Evolutionary conservation across 306 rosid species (phyloP).

Genomic region (Trifolium dubium): DNA sequence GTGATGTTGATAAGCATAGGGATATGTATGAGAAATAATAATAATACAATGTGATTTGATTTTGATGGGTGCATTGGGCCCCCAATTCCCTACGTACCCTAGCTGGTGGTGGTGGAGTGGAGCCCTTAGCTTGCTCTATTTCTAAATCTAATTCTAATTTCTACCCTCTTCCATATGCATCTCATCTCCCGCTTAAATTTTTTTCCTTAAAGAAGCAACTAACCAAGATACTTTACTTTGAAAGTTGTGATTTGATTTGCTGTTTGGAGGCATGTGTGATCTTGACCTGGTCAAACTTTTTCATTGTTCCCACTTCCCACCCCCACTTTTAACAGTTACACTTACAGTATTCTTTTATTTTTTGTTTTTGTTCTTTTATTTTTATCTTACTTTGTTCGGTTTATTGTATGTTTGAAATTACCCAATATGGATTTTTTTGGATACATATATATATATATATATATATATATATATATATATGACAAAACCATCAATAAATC

Average conservation of each 20-base stretch:
- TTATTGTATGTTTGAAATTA: too few species aligned
- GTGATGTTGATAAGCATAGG: not conserved
- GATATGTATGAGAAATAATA: slow-evolving; percentile 8
- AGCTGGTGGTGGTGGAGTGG: slow-evolving; percentile 1
- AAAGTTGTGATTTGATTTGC: slow-evolving; percentile 36
- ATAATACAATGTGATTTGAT: not conserved
- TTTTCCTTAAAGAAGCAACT: slow-evolving; percentile 39
- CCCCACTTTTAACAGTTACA: not conserved
- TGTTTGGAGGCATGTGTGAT: slow-evolving; percentile 1
- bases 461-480: too few species aligned
- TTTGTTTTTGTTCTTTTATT: not conserved
- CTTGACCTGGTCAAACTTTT: slow-evolving; percentile 46
- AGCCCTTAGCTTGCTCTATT: slow-evolving; percentile 8
- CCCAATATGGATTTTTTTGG: too few species aligned
- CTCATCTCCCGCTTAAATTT: slow-evolving; percentile 38
- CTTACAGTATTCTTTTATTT: not conserved
- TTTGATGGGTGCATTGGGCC: not conserved
- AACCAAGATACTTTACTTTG: slow-evolving; percentile 17
- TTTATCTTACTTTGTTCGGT: too few species aligned
- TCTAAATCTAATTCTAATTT: not conserved
- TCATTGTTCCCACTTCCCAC: not conserved
- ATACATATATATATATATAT: too few species aligned
- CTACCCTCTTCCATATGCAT: slow-evolving; percentile 23
- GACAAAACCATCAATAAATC: too few species aligned
- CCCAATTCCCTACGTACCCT: not conserved